A percentile compares a stretch with the other conserved stretches of the same genome.
phyloP scores from a whole-genome alignment of 2,329 filamentous ascomycete species.

The Colletotrichum gigasporum region DNA sequence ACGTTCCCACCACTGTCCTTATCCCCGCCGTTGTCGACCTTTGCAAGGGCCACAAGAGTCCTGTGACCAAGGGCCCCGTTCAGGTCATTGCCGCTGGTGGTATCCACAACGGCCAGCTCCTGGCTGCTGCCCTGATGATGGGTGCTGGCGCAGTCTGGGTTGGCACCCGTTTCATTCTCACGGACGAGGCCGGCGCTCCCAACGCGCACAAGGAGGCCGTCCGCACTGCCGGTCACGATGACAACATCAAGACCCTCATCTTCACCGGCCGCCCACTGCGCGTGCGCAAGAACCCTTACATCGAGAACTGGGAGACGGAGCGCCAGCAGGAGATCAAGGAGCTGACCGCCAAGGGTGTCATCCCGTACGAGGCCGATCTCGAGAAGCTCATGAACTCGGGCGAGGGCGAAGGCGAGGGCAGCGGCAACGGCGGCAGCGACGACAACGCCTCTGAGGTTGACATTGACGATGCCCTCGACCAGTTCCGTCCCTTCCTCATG shows the following conservation, averaged over 20 bases:
- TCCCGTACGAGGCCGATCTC: conserved; percentile 94
- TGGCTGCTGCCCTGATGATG: conserved; percentile 91
- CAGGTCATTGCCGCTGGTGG: conserved; percentile 94
- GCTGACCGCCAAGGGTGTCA: conserved; percentile 85
- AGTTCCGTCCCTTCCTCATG: conserved; percentile 92
- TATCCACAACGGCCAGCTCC: conserved; percentile 89
- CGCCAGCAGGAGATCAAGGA: conserved; percentile 90
- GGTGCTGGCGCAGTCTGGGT: conserved; percentile 95
- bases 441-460: conserved; percentile 72
- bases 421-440: conserved; percentile 72
- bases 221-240: conserved; percentile 88
- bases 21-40: conserved; percentile 92
- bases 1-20: conserved; percentile 90
- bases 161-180: conserved; percentile 93
- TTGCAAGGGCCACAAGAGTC: conserved; percentile 82
- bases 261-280: conserved; percentile 97
- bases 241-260: conserved; percentile 97
- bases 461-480: conserved; percentile 89
- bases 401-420: conserved; percentile 67
- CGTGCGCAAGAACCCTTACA: conserved; percentile 93
- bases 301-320: conserved; percentile 95
- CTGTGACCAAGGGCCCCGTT: conserved; percentile 86
- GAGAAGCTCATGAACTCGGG: conserved; percentile 78
- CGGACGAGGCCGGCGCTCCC: conserved; percentile 93
- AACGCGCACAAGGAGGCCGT: conserved; percentile 96